These are phyloP conservation scores for Penicillium sp. DNA, from an alignment of 2,329 filamentous ascomycete species.

Conservation along the genomic window DNA sequence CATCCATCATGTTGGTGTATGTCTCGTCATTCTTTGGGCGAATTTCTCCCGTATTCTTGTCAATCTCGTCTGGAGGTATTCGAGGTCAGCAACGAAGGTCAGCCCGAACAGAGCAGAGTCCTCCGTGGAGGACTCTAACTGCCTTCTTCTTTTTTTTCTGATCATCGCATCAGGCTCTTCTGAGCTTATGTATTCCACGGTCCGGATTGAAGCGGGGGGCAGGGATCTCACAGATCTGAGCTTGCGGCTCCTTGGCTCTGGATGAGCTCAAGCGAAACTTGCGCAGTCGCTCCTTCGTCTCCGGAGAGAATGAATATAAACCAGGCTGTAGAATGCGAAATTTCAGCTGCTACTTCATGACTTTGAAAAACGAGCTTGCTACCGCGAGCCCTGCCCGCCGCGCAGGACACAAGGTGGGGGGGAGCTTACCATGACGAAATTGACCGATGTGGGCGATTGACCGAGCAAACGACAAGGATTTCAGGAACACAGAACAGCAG, in stretches of 20 bases:
- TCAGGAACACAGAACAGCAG: too few species aligned
- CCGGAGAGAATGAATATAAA: constrained; percentile 85
- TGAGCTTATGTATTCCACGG: neutral
- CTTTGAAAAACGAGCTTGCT: neutral
- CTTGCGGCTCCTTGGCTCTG: constrained; percentile 76
- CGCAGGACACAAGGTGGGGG: neutral
- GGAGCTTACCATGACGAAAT: constrained; percentile 7
- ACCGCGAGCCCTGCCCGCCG: neutral
- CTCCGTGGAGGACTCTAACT: too few species aligned
- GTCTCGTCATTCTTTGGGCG: constrained; percentile 72
- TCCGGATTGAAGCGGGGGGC: neutral
- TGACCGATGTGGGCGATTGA: neutral
- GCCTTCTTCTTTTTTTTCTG: too few species aligned
- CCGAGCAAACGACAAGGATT: neutral
- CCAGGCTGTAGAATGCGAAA: constrained; percentile 67
- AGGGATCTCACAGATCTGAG: constrained; percentile 75
- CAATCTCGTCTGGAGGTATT: constrained; percentile 66
- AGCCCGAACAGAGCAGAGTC: too few species aligned
- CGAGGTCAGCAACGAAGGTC: too few species aligned
- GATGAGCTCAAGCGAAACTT: constrained; percentile 94
- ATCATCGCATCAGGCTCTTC: neutral
- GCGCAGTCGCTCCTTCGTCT: constrained; percentile 81
- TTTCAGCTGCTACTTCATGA: constrained; percentile 2
- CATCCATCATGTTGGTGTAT: constrained; percentile 72
- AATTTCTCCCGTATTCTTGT: constrained; percentile 86